These are phyloP conservation scores for Straminergon stramineum DNA, from an alignment of 225 moss, liverwort and hornwort species.

Conservation along the genomic window DNA sequence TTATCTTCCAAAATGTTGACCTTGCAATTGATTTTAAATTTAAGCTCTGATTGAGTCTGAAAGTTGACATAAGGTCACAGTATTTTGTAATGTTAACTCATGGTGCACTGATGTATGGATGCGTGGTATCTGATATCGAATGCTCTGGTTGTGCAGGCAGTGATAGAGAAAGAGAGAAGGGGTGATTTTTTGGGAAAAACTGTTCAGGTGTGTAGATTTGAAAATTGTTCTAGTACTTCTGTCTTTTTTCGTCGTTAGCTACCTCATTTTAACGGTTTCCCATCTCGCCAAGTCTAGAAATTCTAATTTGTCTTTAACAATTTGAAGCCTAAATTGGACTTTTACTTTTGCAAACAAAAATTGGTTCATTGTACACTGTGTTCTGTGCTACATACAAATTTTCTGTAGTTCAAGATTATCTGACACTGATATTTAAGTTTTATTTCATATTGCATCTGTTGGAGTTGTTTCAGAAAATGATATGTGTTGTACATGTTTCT, in stretches of 20 bases:
- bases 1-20: not conserved
- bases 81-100: not conserved
- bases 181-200: constrained; percentile 89
- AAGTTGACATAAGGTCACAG: not conserved
- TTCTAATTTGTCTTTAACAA: not conserved
- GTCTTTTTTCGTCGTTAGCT: not conserved
- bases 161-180: constrained; percentile 80
- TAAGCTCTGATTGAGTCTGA: not conserved
- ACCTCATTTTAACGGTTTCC: not conserved
- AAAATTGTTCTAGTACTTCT: not conserved
- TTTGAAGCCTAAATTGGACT: not conserved
- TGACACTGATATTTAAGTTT: not conserved
- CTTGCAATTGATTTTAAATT: not conserved
- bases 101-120: not conserved
- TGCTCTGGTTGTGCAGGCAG: constrained; percentile 39
- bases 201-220: constrained; percentile 51
- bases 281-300: not conserved
- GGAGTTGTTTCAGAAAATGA: not conserved
- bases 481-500: not conserved
- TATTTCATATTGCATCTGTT: not conserved
- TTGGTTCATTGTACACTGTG: not conserved
- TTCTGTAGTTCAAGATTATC: not conserved
- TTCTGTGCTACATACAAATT: not conserved
- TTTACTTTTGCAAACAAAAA: too few species aligned
- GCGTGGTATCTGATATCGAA: not conserved